These are phyloP conservation scores for Acacia concinna DNA, from an alignment of 331 rosid genomes.

Conservation along the genomic window DNA sequence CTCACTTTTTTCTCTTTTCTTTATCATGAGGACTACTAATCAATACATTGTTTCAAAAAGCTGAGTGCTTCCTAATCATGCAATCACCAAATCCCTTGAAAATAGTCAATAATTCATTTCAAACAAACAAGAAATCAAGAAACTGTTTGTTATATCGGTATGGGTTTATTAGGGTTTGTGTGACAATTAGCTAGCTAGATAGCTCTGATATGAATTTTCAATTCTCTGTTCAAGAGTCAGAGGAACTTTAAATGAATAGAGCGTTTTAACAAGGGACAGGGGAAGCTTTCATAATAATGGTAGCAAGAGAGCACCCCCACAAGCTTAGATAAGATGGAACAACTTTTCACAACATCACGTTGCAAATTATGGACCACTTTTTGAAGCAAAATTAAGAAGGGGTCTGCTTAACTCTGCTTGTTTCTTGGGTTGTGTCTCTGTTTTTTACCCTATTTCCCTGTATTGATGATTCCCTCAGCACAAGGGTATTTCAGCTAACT, in stretches of 20 bases:
- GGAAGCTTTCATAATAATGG: conserved; percentile 1
- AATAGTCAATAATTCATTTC: neutral
- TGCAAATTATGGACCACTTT: conserved; percentile 6
- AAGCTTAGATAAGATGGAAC: neutral
- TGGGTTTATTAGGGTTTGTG: neutral
- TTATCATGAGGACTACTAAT: conserved; percentile 25
- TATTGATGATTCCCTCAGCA: neutral
- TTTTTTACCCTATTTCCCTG: neutral
- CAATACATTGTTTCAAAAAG: neutral
- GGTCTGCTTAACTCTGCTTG: neutral
- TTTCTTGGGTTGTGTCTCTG: neutral
- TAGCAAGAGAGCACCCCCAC: neutral
- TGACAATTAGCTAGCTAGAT: neutral
- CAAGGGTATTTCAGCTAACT: neutral
- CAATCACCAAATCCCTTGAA: neutral
- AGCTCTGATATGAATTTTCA: neutral
- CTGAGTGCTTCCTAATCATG: neutral
- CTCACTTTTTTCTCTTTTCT: neutral
- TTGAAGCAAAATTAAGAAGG: neutral
- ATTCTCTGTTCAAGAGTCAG: neutral
- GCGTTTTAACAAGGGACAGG: neutral
- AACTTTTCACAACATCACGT: neutral
- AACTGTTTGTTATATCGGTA: neutral
- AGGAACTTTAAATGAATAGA: neutral
- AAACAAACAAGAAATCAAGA: neutral